Percentiles rank a stretch among this genome's conserved stretches.
These are phyloP conservation scores for Candida pini DNA, from an alignment of 805 yeast genomes.

Conservation along the genomic window DNA sequence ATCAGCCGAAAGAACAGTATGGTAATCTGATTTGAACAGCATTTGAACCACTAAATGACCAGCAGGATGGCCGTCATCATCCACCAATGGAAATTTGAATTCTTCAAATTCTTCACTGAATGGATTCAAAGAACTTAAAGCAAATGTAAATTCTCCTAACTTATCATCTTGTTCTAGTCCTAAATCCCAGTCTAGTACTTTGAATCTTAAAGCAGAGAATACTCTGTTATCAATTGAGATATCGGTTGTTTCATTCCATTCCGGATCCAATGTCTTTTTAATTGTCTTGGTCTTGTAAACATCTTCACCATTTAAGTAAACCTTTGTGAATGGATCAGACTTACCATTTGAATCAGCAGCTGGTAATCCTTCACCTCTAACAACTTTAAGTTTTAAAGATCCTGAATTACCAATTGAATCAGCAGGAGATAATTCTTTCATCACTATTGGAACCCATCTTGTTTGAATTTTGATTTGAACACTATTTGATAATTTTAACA, in stretches of 20 bases:
- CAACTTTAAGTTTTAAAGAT: constrained; percentile 50
- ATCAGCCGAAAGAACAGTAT: constrained; percentile 35
- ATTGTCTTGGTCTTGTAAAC: constrained; percentile 71
- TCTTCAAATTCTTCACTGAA: constrained; percentile 39
- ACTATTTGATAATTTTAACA: constrained; percentile 40
- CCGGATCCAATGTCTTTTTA: constrained; percentile 88
- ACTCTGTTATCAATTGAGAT: constrained; percentile 57
- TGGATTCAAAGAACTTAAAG: constrained; percentile 58
- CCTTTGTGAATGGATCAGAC: constrained; percentile 83
- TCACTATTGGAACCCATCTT: constrained; percentile 75
- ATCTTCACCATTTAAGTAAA: constrained; percentile 58
- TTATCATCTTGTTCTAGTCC: constrained; percentile 83
- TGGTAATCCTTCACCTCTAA: constrained; percentile 62
- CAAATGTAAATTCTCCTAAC: constrained; percentile 60
- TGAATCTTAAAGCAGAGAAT: constrained; percentile 51
- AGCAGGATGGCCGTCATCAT: constrained; percentile 46
- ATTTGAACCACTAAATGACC: constrained; percentile 61
- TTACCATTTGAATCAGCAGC: constrained; percentile 90
- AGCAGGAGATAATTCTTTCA: constrained; percentile 55
- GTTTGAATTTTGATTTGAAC: constrained; percentile 47
- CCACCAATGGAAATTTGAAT: constrained; percentile 45
- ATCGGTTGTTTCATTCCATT: constrained; percentile 69
- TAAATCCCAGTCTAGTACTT: constrained; percentile 86
- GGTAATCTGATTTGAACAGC: constrained; percentile 66
- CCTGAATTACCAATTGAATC: constrained; percentile 80